These are phyloP conservation scores for Mycotypha africana DNA, from an alignment of 371 early-diverging fungal species.

Conservation along the genomic window DNA sequence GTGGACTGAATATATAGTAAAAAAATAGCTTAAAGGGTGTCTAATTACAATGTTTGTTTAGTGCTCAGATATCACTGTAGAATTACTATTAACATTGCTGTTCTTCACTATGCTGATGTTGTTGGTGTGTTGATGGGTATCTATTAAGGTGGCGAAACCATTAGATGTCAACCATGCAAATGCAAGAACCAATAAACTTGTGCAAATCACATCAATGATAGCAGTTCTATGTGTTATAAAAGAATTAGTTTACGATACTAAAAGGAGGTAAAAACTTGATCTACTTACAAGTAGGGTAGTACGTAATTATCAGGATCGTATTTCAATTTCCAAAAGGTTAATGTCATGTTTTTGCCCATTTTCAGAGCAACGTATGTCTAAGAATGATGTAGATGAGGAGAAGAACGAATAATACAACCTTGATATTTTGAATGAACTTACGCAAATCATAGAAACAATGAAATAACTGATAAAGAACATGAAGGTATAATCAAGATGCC, in stretches of 20 bases:
- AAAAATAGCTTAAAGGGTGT: too few relatives aligned
- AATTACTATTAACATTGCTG: too few relatives aligned
- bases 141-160: slow-evolving; percentile 11
- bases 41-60: too few relatives aligned
- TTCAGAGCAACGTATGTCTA: slow-evolving; percentile 40
- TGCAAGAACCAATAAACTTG: slow-evolving; percentile 46
- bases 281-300: slow-evolving; percentile 67
- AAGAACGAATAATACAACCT: neutral
- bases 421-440: slow-evolving; percentile 1
- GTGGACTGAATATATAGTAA: too few relatives aligned
- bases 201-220: slow-evolving; percentile 56
- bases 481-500: slow-evolving; percentile 39
- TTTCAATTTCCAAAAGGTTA: slow-evolving; percentile 59
- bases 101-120: too few relatives aligned
- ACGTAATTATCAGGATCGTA: slow-evolving; percentile 85
- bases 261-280: neutral
- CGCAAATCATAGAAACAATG: slow-evolving; percentile 26
- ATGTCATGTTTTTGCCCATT: slow-evolving; percentile 56
- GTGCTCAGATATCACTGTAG: too few relatives aligned
- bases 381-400: neutral
- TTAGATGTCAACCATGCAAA: slow-evolving; percentile 31
- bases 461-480: slow-evolving; percentile 38
- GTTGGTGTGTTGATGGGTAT: too few relatives aligned
- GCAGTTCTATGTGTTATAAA: slow-evolving; percentile 37
- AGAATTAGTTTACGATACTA: too few relatives aligned